Evolutionary conservation across 1,139 yeast genomes (phyloP).

Genomic region (Pichia sp.): DNA sequence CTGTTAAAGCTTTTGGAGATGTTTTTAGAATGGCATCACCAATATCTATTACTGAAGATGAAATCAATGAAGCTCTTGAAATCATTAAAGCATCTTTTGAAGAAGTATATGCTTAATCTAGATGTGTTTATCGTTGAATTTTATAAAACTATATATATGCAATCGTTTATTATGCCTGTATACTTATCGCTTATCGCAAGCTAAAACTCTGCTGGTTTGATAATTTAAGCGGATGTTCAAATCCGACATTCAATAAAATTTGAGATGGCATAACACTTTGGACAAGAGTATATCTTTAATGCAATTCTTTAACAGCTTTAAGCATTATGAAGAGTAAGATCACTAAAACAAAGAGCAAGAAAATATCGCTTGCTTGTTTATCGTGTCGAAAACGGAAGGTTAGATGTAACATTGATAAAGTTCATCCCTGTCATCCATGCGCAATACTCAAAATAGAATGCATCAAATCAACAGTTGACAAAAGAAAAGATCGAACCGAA

Average conservation of each 20-base stretch:
- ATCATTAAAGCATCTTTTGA: conserved; percentile 2
- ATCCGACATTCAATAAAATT: too few species aligned
- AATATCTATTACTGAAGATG: conserved; percentile 4
- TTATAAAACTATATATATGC: background rate
- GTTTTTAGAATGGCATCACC: conserved; percentile 12
- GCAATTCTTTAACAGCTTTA: too few species aligned
- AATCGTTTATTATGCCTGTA: too few species aligned
- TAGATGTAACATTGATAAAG: conserved; percentile 41
- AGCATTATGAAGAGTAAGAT: background rate
- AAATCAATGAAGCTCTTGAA: conserved; percentile 1
- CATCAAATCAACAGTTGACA: conserved; percentile 43
- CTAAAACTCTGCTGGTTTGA: too few species aligned
- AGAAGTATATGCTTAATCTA: conserved; percentile 1
- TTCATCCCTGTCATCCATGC: conserved; percentile 47
- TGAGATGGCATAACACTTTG: too few species aligned
- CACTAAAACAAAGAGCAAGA: background rate
- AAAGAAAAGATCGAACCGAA: conserved; percentile 48
- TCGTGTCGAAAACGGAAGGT: conserved; percentile 49
- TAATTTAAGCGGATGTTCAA: too few species aligned
- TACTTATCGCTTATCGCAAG: too few species aligned
- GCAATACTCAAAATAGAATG: conserved; percentile 41
- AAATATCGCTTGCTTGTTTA: conserved; percentile 33
- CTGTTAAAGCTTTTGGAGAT: conserved; percentile 9
- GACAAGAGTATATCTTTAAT: too few species aligned
- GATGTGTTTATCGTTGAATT: background rate